Base-by-base conservation (phyloP, 495 filamentous ascomycete species). In the Penicillium egyptiacum region DNA sequence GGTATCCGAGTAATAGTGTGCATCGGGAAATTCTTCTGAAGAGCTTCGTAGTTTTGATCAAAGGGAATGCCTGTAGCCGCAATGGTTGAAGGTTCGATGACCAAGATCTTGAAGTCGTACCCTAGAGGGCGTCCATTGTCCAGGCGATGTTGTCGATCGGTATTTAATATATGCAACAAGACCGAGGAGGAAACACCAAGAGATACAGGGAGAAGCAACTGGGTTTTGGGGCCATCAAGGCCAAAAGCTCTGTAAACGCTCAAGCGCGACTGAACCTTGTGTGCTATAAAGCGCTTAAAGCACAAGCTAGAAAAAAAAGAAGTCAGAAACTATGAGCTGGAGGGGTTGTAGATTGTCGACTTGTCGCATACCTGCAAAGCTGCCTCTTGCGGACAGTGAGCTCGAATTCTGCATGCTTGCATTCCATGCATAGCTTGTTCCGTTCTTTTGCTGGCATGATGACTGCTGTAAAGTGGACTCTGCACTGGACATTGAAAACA, bases 101-200 rank as follows among this genome's bases (percentile, higher is more conserved):
- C 79, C 1, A 94, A 73, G 4, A 92, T 80, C 54, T 81, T 74
- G 6, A 96, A 66, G 14, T 83, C 79, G 61, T 86, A 96, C 3
- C 85, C 82, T n/a, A 55, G 19, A 17, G 42, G 53, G 16, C 42
- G 53, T 16, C 31, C 41, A 26, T 80, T 80, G 28, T 76, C 67
- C 4, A 76, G 74, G 69, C 89, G 86, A 30, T 69, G 74, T 57
- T 83, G 73, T 35, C 91, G 70, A 63, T 91, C 89, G 39, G 78
- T 65, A 63, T 88, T 80, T 17, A 98, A 74, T 17, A 97, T 77
- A 64, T 92, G 82, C 28, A 98, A 71, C 22, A 98, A 75, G 8
- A 82, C 79, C n/a, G 86, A 79, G 0, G 93, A 97, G 9, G 88
- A 94, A 3, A 89, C 77, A 0, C 95, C 94, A 58, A 91, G 85